phyloP scores from a whole-genome alignment of 345 rosid genomes.

The Brassica carinata region DNA sequence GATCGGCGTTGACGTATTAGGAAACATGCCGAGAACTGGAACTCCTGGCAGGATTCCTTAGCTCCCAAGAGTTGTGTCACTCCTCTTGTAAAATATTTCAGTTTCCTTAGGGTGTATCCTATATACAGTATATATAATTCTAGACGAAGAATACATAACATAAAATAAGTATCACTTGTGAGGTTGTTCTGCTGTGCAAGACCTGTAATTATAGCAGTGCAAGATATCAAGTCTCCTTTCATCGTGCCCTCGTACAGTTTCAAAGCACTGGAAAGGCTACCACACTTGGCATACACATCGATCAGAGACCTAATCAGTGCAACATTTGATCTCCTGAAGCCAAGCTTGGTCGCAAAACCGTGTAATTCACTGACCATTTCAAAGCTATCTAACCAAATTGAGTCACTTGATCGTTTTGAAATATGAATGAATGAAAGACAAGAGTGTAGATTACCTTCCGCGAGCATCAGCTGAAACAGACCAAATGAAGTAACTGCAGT shows the following conservation, averaged over 20 bases:
- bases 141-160: too few species aligned
- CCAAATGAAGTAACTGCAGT: slow-evolving; percentile 48
- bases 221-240: slow-evolving; percentile 56
- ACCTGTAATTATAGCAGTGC: slow-evolving; percentile 68
- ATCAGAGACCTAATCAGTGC: slow-evolving; percentile 56
- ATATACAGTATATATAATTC: too few species aligned
- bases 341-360: slow-evolving; percentile 50
- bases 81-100: too few species aligned
- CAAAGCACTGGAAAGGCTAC: slow-evolving; percentile 52
- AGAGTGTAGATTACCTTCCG: slow-evolving; percentile 50
- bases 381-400: slow-evolving; percentile 3
- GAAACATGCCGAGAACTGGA: too few species aligned
- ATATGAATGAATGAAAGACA: neutral
- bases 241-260: slow-evolving; percentile 37
- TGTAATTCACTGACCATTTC: slow-evolving; percentile 54
- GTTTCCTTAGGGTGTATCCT: too few species aligned
- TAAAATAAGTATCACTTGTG: slow-evolving; percentile 36
- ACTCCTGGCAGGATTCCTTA: too few species aligned
- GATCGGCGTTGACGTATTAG: too few species aligned
- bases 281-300: slow-evolving; percentile 66
- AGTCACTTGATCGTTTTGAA: neutral
- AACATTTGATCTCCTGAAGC: slow-evolving; percentile 44
- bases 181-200: slow-evolving; percentile 42
- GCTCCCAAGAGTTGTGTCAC: too few species aligned
- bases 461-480: slow-evolving; percentile 55